Evolutionary conservation across 2,329 filamentous ascomycete species (phyloP).

Genomic region (Pseudocercospora vitis): DNA sequence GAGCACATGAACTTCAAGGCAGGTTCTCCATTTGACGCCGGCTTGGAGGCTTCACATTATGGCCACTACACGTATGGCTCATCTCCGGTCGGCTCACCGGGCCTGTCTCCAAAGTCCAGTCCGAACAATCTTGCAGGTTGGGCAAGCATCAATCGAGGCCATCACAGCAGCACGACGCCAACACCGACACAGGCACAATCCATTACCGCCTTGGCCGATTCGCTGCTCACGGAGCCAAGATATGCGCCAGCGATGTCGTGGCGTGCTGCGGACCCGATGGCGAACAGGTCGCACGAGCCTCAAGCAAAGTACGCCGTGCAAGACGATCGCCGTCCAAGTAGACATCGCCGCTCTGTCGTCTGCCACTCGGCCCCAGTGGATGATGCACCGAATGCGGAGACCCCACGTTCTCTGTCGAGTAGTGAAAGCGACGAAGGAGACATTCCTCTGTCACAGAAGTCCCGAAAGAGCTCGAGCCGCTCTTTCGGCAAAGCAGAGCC

Average conservation of each 20-base stretch:
- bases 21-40: slow-evolving; percentile 30
- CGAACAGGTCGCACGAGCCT: background rate
- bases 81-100: slow-evolving; percentile 23
- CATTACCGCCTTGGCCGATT: slow-evolving; percentile 15
- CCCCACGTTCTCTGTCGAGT: slow-evolving; percentile 8
- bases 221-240: slow-evolving; percentile 26
- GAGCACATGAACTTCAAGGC: slow-evolving; percentile 25
- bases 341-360: slow-evolving; percentile 20
- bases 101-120: slow-evolving; percentile 35
- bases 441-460: slow-evolving; percentile 13
- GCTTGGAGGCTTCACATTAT: slow-evolving; percentile 15
- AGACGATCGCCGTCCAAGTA: slow-evolving; percentile 1
- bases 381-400: slow-evolving; percentile 10
- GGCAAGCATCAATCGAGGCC: slow-evolving; percentile 32
- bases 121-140: slow-evolving; percentile 19
- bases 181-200: slow-evolving; percentile 13
- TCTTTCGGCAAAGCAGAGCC: background rate
- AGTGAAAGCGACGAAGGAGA: slow-evolving; percentile 28
- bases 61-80: slow-evolving; percentile 19
- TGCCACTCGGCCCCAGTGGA: slow-evolving; percentile 1
- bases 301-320: background rate
- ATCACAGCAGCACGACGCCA: slow-evolving; percentile 7
- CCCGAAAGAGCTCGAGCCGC: slow-evolving; percentile 13
- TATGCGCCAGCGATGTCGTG: slow-evolving; percentile 26
- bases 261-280: slow-evolving; percentile 18